Conservation (phyloP, 768 basidiomycete species). For the Nidularia sp. region DNA sequence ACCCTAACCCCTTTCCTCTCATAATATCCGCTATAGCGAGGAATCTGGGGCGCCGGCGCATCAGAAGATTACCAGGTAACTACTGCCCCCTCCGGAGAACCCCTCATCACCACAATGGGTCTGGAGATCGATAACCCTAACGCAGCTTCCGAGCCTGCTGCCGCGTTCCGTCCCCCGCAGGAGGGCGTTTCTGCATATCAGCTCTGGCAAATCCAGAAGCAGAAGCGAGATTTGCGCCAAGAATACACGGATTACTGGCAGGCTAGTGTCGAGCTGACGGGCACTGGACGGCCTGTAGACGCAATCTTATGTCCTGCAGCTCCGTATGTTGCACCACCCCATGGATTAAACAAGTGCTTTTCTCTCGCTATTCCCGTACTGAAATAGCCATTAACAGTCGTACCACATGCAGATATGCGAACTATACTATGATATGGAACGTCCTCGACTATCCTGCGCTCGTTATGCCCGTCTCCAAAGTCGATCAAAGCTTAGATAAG, state of each 20-base stretch:
- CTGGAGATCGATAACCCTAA: slow-evolving; percentile 18
- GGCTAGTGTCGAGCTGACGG: slow-evolving; percentile 42
- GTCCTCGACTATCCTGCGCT: slow-evolving; percentile 61
- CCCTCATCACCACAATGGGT: slow-evolving; percentile 45
- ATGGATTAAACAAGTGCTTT: slow-evolving; percentile 51
- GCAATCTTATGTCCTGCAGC: slow-evolving; percentile 67
- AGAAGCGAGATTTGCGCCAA: slow-evolving; percentile 43
- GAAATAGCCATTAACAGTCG: background rate
- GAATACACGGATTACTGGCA: slow-evolving; percentile 65
- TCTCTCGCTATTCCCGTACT: background rate
- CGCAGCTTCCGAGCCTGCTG: slow-evolving; percentile 1
- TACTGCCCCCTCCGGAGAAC: slow-evolving; percentile 45
- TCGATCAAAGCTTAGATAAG: slow-evolving; percentile 50
- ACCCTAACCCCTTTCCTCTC: background rate
- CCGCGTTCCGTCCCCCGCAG: slow-evolving; percentile 17
- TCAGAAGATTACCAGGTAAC: slow-evolving; percentile 39
- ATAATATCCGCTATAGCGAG: slow-evolving; percentile 16
- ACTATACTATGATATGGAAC: slow-evolving; percentile 67
- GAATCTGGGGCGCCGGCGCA: slow-evolving; percentile 44
- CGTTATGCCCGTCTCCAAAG: slow-evolving; percentile 60
- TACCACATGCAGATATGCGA: slow-evolving; percentile 28
- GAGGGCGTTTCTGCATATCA: slow-evolving; percentile 46
- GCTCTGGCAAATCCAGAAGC: slow-evolving; percentile 65
- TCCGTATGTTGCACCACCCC: slow-evolving; percentile 57
- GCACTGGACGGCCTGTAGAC: slow-evolving; percentile 72